Percentiles rank a stretch among this genome's conserved stretches.
Conservation (phyloP, 495 filamentous ascomycete species). For the Melanomma pulvis-pyrius region DNA sequence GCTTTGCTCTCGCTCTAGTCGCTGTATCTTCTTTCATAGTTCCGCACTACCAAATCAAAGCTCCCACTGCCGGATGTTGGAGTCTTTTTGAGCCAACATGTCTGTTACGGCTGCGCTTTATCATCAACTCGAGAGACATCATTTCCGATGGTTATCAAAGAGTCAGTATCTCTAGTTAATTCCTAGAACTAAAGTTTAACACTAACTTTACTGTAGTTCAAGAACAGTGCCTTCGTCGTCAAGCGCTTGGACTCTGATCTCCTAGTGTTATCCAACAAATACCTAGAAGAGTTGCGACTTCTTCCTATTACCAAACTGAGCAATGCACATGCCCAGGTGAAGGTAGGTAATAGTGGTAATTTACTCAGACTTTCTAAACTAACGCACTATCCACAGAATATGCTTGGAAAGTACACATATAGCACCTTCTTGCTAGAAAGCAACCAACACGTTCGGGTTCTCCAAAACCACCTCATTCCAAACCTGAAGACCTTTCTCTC, state of each 20-base stretch:
- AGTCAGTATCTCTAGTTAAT: neutral
- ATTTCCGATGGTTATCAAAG: constrained; percentile 2
- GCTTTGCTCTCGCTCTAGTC: neutral
- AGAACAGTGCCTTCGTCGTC: constrained; percentile 7
- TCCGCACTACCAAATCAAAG: neutral
- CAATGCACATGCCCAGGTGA: constrained; percentile 12
- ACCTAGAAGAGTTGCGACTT: constrained; percentile 16
- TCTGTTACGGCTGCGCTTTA: constrained; percentile 9
- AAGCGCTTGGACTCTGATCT: constrained; percentile 1
- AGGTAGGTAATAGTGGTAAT: neutral
- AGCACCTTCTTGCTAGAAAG: neutral
- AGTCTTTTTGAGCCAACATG: constrained; percentile 9
- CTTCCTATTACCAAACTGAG: constrained; percentile 11
- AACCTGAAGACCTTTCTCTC: neutral
- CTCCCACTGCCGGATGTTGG: constrained; percentile 3
- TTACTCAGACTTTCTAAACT: neutral
- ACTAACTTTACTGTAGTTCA: neutral
- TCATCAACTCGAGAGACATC: neutral
- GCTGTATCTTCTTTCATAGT: neutral
- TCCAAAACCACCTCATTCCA: constrained; percentile 16
- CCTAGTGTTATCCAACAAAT: constrained; percentile 8
- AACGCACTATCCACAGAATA: constrained; percentile 3
- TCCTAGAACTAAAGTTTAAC: neutral
- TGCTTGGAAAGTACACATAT: constrained; percentile 12
- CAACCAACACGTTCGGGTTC: constrained; percentile 11